Conservation (phyloP, 2,329 filamentous ascomycete species). For the Remersonia thermophila region DNA sequence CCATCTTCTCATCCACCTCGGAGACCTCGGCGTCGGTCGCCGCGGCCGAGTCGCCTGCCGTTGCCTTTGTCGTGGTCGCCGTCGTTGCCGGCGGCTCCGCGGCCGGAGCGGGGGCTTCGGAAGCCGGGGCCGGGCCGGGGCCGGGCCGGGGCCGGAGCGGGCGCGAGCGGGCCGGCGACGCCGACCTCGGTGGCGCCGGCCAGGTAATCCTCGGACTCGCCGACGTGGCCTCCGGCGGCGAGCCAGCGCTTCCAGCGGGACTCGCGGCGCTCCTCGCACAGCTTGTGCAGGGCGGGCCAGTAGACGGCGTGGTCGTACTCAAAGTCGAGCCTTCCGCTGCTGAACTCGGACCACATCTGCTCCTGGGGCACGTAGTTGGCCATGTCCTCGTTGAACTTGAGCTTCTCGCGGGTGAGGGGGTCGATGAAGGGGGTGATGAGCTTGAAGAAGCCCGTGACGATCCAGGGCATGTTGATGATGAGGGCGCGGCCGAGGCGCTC, state of each 20-base stretch:
- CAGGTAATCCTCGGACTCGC: slow-evolving; percentile 82
- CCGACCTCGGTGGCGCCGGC: slow-evolving; percentile 37
- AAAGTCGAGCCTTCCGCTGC: slow-evolving; percentile 66
- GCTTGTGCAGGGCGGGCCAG: slow-evolving; percentile 71
- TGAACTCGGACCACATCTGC: slow-evolving; percentile 69
- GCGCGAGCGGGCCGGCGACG: slow-evolving; percentile 5
- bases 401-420: slow-evolving; percentile 81
- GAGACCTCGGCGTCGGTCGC: not conserved
- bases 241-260: slow-evolving; percentile 61
- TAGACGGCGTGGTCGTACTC: slow-evolving; percentile 81
- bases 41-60: not conserved
- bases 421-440: slow-evolving; percentile 94
- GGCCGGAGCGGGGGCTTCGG: not conserved
- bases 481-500: slow-evolving; percentile 81
- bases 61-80: not conserved
- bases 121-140: not conserved
- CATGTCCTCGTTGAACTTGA: slow-evolving; percentile 95
- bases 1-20: slow-evolving; percentile 1
- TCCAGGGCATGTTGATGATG: slow-evolving; percentile 84
- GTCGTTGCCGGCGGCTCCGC: not conserved
- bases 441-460: slow-evolving; percentile 91
- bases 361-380: slow-evolving; percentile 64
- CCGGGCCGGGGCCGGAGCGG: not conserved
- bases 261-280: slow-evolving; percentile 54
- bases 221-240: slow-evolving; percentile 65